Conservation (phyloP, 1,139 yeast genomes). For the Geotrichum bryndzae region DNA sequence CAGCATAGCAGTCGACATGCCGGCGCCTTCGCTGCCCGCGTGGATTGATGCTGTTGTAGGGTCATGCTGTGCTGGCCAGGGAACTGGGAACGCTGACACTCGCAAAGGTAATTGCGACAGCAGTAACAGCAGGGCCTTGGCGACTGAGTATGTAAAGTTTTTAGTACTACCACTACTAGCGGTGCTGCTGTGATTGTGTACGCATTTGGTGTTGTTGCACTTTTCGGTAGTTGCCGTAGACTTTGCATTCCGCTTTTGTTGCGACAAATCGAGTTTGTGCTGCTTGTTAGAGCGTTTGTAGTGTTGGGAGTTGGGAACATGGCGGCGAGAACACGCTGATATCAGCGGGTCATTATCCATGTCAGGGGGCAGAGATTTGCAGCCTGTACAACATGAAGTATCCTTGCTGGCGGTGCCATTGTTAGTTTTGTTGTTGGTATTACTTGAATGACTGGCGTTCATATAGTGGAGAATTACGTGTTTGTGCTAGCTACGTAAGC, state of each 20-base stretch:
- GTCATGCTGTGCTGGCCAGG: neutral
- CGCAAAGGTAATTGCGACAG: slow-evolving; percentile 22
- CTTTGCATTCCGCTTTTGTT: neutral
- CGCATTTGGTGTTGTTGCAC: neutral
- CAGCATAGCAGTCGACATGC: neutral
- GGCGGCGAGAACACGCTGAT: neutral
- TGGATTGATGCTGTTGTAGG: neutral
- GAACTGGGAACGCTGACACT: neutral
- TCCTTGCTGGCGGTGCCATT: neutral
- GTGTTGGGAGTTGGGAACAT: neutral
- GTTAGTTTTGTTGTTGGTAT: neutral
- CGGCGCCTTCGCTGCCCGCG: neutral
- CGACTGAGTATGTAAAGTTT: slow-evolving; percentile 7
- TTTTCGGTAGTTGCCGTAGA: neutral
- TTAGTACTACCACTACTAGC: neutral
- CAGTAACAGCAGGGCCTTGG: slow-evolving; percentile 23
- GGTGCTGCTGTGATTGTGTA: too few relatives aligned
- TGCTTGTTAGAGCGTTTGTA: neutral
- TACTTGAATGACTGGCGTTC: neutral
- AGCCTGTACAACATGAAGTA: neutral
- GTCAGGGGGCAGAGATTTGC: neutral
- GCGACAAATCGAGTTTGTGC: neutral
- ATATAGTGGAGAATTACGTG: neutral
- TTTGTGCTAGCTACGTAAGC: too few relatives aligned
- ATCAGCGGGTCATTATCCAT: neutral